Evolutionary conservation across 352 stramenopile genomes (phyloP).

Genomic region (Pythium angustatum): DNA sequence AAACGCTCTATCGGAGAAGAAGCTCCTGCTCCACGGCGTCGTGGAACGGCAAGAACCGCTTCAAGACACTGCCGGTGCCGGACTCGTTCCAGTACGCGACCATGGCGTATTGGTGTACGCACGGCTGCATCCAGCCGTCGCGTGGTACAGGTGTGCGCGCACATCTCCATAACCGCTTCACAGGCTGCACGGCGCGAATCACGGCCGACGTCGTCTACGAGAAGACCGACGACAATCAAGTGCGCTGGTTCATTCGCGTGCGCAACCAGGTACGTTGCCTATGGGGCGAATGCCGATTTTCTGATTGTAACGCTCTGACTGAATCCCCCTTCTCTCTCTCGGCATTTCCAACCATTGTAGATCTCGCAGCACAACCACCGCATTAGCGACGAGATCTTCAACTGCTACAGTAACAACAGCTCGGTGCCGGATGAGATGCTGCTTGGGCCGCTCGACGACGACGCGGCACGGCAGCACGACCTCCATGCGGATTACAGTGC

Average conservation of each 20-base stretch:
- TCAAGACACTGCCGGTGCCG: constrained; percentile 68
- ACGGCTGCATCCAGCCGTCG: constrained; percentile 79
- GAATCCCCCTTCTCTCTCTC: constrained; percentile 6
- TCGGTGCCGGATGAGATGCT: constrained; percentile 71
- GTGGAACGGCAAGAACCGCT: constrained; percentile 78
- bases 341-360: too few relatives aligned
- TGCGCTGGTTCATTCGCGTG: constrained; percentile 70
- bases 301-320: not conserved
- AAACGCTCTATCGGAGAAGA: constrained; percentile 74
- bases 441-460: constrained; percentile 35
- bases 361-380: constrained; percentile 78
- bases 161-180: constrained; percentile 80
- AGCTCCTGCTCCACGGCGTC: constrained; percentile 71
- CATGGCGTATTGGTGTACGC: constrained; percentile 86
- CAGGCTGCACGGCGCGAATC: constrained; percentile 68
- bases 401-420: constrained; percentile 81
- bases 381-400: constrained; percentile 78
- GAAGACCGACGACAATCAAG: constrained; percentile 41
- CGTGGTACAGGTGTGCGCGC: constrained; percentile 69
- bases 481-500: constrained; percentile 5
- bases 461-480: constrained; percentile 13
- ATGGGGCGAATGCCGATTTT: not conserved
- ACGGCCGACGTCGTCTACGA: constrained; percentile 78
- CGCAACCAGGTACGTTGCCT: constrained; percentile 65
- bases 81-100: constrained; percentile 79